Base-by-base conservation (phyloP, 2,329 filamentous ascomycete genomes). In the Spiromastix sp. region DNA sequence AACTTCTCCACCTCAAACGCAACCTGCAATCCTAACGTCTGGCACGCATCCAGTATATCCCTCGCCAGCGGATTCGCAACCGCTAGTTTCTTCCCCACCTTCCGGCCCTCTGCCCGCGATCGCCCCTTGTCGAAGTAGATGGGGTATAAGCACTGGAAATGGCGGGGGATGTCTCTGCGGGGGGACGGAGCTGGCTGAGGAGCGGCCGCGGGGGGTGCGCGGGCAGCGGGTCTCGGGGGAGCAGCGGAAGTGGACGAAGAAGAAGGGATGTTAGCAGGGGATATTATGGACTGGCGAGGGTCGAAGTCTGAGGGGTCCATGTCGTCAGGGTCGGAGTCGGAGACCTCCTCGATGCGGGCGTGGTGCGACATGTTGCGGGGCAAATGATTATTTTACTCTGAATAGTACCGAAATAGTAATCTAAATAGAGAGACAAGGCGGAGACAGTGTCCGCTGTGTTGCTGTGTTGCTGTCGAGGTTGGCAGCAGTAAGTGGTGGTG, bases 131-230 rank as follows among this genome's bases (percentile, higher is more conserved):
- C 89, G 54, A 98, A 98, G 71, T 98, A 98, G 40, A 96, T 67
- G 0, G 91, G 89, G 66, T 98, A 98, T 17, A 98, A 71, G 61
- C 85, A 89, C 60, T 91, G 82, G 67, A 79, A 94, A 61, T 77
- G 67, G 54, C 81, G 83, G 59, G 85, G 68, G 40, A 67, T 67
- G 42, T 76, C 69, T 39, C 66, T 67, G 47, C 67, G 61, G 39
- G 61, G 63, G 47, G 57, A 64, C 34, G 59, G 62, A 27, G 47
- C 55, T 42, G 49, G 55, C 48, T 48, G 51, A 48, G 51, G 48
- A 25, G 48, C 46, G 32, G 41, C 45, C 41, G 37, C 36, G n/a
- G 44, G 33, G 18, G 30, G 22, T 63, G 45, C 5, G 39, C 64
- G 55, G 34, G 71, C 62, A 56, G 76, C 67, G 45, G 66, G 60